These are phyloP conservation scores for Aspergillus sp. DNA, from an alignment of 2,329 filamentous ascomycete genomes.

Conservation along the genomic window DNA sequence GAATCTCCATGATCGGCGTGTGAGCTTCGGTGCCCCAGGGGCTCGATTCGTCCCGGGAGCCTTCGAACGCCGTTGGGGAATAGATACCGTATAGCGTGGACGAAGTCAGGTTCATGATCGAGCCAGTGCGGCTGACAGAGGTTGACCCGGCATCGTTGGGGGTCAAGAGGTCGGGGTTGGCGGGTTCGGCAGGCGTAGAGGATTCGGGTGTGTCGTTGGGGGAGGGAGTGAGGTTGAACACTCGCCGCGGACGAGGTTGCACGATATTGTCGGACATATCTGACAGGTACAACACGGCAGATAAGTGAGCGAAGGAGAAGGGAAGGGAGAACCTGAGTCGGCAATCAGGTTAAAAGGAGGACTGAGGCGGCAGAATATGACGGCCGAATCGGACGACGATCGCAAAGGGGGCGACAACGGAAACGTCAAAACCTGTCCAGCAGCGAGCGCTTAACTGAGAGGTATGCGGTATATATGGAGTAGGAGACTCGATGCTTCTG, in stretches of 20 bases:
- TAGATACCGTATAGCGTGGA: slow-evolving; percentile 93
- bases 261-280: slow-evolving; percentile 49
- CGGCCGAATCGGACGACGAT: background rate
- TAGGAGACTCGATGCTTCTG: no score
- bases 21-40: slow-evolving; percentile 78
- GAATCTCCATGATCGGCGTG: slow-evolving; percentile 56
- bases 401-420: background rate
- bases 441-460: no score
- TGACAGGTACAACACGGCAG: slow-evolving; percentile 4
- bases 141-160: slow-evolving; percentile 31
- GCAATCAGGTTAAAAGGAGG: background rate
- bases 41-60: slow-evolving; percentile 60
- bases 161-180: slow-evolving; percentile 34
- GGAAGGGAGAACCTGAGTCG: background rate
- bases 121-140: slow-evolving; percentile 68
- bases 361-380: background rate
- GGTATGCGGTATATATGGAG: no score
- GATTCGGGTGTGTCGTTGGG: slow-evolving; percentile 45
- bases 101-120: slow-evolving; percentile 80
- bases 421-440: background rate
- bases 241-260: slow-evolving; percentile 69
- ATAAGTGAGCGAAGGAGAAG: background rate
- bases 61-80: slow-evolving; percentile 61
- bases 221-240: slow-evolving; percentile 61
- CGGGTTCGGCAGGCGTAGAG: slow-evolving; percentile 39